Base-by-base conservation (phyloP, 1,284 basidiomycete species). In the Heterobasidion irregulare region DNA sequence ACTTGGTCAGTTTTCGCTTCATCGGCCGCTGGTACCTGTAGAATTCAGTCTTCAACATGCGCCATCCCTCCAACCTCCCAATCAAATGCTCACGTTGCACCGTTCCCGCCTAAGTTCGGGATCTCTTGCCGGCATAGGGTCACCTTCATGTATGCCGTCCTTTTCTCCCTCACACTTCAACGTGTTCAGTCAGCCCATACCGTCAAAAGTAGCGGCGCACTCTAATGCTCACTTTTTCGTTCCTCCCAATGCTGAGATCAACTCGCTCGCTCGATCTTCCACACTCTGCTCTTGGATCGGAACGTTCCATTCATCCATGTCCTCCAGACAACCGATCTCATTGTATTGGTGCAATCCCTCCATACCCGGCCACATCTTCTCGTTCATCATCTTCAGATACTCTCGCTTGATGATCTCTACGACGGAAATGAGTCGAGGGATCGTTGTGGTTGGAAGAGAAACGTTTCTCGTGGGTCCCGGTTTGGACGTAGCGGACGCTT, bases 321-420 rank as follows among this genome's bases (percentile, higher is more conserved):
- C 65, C 41, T 83, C 81, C 35, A 91, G 66, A 47, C 67, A 76
- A 0, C 84, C 82, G 15, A 87, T 70, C 59, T 86, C 77, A 61
- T 90, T 94, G 69, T 93, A 93, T 66, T 94, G 92, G 70, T 91
- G 83, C 49, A 94, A 68, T 5, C 87, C 82, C 9, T 68, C 66
- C 19, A 78, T 66, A 15, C 72, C 64, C 1, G 72, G 64, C 0
- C 75, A 73, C 15, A 62, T 63, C 19, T 71, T 73, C 7, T 66
- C 63, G 34, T 72, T 72, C 9, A 82, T 70, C 36, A 64, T 66
- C 58, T 81, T 82, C 58, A 89, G 58, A 64, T 84, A 91, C 63
- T 92, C 86, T 36, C 91, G 79, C 67, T 94, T 93, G 63, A 92
- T 81, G 56, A 92, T 90, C 69, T 94, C 92, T 0, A 83, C 84